These are phyloP conservation scores for Cryphonectria radicalis DNA, from an alignment of 2,329 filamentous ascomycete species.

Conservation along the genomic window DNA sequence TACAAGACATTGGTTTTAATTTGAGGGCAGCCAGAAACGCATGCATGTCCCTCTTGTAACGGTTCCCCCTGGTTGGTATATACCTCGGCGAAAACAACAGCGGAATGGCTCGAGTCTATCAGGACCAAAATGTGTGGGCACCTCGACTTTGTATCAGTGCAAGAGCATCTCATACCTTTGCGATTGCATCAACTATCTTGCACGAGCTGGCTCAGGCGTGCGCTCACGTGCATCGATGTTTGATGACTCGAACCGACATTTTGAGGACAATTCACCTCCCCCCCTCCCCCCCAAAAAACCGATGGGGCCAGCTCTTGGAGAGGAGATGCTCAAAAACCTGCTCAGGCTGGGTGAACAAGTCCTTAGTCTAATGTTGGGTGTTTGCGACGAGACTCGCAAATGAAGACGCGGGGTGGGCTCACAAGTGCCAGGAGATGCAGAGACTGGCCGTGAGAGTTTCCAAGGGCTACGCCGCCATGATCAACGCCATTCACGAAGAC, in stretches of 20 bases:
- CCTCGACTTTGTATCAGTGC: neutral
- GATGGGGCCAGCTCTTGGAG: neutral
- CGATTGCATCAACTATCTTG: neutral
- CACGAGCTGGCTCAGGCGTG: conserved; percentile 9
- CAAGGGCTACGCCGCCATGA: neutral
- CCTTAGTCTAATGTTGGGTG: neutral
- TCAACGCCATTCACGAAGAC: neutral
- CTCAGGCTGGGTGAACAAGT: neutral
- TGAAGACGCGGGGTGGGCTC: neutral
- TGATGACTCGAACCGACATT: neutral
- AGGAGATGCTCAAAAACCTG: neutral
- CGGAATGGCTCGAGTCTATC: neutral
- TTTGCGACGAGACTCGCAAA: neutral
- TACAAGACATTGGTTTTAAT: neutral
- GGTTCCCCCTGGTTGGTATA: neutral
- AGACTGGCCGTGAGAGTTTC: neutral
- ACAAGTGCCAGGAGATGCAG: neutral
- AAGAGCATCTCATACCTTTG: neutral
- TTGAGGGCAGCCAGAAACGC: neutral
- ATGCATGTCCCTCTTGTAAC: neutral
- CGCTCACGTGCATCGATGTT: neutral
- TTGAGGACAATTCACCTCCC: neutral
- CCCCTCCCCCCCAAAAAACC: neutral
- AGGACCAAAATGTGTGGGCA: neutral
- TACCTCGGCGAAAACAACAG: neutral